Evolutionary conservation across 208 protist species (phyloP).

Genomic region (Crithidia brevicula): DNA sequence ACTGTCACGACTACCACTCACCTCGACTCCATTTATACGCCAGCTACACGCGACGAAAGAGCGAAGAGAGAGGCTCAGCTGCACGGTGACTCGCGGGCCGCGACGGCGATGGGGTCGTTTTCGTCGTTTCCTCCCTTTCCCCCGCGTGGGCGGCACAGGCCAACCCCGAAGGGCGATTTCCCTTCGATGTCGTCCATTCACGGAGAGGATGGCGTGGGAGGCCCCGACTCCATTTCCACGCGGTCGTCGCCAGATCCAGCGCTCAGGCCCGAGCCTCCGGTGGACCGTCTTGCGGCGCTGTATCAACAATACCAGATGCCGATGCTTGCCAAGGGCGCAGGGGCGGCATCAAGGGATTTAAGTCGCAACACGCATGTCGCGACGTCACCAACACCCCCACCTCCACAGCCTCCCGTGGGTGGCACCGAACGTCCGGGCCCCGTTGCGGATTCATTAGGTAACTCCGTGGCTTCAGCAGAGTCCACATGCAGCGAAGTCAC

Average conservation of each 20-base stretch:
- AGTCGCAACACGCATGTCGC: not conserved
- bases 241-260: not conserved
- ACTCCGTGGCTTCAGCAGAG: no score
- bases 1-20: not conserved
- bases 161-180: not conserved
- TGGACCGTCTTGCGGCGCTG: constrained; percentile 25
- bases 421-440: not conserved
- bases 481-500: no score
- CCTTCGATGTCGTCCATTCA: not conserved
- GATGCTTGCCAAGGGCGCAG: not conserved
- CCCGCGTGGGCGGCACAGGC: not conserved
- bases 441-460: no score
- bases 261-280: not conserved
- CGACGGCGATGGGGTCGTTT: not conserved
- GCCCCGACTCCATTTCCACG: not conserved
- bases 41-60: not conserved
- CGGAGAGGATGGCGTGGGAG: not conserved
- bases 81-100: not conserved
- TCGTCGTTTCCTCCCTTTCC: not conserved
- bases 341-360: no score
- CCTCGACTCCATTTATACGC: not conserved
- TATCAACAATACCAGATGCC: constrained; percentile 24
- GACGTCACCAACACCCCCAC: not conserved
- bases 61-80: no score
- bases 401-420: not conserved